Conservation (phyloP, 352 stramenopile species). For the Globisporangium echinulatum region DNA sequence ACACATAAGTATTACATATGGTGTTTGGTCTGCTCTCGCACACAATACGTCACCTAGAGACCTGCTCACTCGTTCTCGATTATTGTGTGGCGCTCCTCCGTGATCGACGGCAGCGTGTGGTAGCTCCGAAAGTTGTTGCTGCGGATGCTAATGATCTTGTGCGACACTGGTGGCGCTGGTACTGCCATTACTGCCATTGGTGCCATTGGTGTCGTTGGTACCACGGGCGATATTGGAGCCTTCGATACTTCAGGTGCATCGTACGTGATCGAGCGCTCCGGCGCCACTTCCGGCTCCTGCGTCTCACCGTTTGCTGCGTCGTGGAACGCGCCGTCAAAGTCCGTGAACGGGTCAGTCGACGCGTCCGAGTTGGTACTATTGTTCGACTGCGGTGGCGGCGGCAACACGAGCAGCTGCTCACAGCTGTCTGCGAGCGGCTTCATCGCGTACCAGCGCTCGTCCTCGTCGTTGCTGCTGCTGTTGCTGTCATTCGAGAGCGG, state of each 20-base stretch:
- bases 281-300: neutral
- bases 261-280: neutral
- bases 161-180: constrained; percentile 12
- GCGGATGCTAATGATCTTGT: constrained; percentile 53
- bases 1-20: too few species aligned
- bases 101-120: constrained; percentile 30
- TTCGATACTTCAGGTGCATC: too few species aligned
- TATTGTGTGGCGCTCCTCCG: constrained; percentile 19
- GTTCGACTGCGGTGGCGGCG: constrained; percentile 10
- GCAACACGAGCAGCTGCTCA: neutral
- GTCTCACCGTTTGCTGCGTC: neutral
- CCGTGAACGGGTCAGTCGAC: constrained; percentile 10
- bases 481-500: constrained; percentile 5
- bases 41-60: neutral
- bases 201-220: too few species aligned
- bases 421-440: constrained; percentile 3
- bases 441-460: constrained; percentile 18
- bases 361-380: constrained; percentile 9
- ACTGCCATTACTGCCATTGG: neutral
- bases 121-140: constrained; percentile 30
- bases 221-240: too few species aligned
- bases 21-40: too few species aligned
- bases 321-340: constrained; percentile 18
- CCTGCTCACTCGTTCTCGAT: constrained; percentile 7
- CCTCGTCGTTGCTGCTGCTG: constrained; percentile 4